Conservation (phyloP, 805 yeast genomes). For the Metschnikowia aberdeeniae region DNA sequence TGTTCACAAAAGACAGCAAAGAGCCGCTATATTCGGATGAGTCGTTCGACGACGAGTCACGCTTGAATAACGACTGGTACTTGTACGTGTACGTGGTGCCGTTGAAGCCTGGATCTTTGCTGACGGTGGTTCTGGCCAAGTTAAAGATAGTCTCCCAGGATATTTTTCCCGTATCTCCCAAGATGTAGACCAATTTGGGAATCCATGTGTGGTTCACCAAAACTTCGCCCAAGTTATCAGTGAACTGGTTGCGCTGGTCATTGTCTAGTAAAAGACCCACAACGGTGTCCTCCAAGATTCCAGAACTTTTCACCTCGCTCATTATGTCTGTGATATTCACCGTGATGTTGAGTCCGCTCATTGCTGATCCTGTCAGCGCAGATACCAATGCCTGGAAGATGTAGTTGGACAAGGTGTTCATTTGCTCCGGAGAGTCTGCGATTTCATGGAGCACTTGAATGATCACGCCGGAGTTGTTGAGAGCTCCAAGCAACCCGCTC, state of each 20-base stretch:
- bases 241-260: conserved; percentile 23
- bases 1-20: conserved; percentile 28
- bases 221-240: conserved; percentile 25
- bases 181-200: conserved; percentile 24
- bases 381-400: conserved; percentile 15
- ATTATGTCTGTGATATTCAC: conserved; percentile 24
- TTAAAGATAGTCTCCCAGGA: conserved; percentile 30
- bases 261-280: conserved; percentile 27
- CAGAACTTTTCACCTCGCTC: conserved; percentile 21
- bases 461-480: conserved; percentile 25
- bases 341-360: conserved; percentile 17
- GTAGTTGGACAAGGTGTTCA: conserved; percentile 25
- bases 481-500: conserved; percentile 15
- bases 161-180: conserved; percentile 31
- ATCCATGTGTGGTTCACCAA: conserved; percentile 29
- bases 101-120: conserved; percentile 24
- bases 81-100: conserved; percentile 11
- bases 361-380: conserved; percentile 10
- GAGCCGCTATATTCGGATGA: conserved; percentile 25
- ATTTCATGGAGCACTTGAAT: conserved; percentile 24
- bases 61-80: not conserved
- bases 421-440: conserved; percentile 27
- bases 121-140: conserved; percentile 24
- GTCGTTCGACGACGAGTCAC: conserved; percentile 7
- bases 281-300: conserved; percentile 25